Percentiles rank a stretch among this genome's conserved stretches.
phyloP scores from a whole-genome alignment of 2,329 filamentous ascomycete genomes.

The Mycocentrospora acerina region DNA sequence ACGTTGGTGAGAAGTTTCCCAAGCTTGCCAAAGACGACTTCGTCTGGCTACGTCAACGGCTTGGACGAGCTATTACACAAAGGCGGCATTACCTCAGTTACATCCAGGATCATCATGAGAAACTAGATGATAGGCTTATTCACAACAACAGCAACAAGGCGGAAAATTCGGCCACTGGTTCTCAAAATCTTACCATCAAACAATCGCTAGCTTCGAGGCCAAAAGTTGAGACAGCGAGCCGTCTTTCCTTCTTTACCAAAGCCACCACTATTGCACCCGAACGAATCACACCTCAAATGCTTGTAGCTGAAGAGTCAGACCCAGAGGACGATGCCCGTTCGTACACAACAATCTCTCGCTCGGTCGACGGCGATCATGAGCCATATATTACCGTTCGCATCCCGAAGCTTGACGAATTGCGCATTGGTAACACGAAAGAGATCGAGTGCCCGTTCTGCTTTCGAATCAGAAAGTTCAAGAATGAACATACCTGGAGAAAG shows the following conservation, averaged over 20 bases:
- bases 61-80: conserved; percentile 22
- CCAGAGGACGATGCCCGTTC: conserved; percentile 11
- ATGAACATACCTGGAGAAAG: conserved; percentile 9
- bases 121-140: conserved; percentile 5
- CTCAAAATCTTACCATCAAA: background rate
- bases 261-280: conserved; percentile 11
- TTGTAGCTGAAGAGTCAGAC: conserved; percentile 8
- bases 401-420: conserved; percentile 13
- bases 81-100: conserved; percentile 20
- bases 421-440: conserved; percentile 5
- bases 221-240: conserved; percentile 5
- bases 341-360: conserved; percentile 15
- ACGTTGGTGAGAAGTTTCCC: conserved; percentile 18
- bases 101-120: conserved; percentile 16
- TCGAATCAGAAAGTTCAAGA: conserved; percentile 12
- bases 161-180: background rate
- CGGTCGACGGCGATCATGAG: conserved; percentile 9
- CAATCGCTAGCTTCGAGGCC: too few relatives aligned
- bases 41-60: conserved; percentile 13
- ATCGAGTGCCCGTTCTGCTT: conserved; percentile 22
- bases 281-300: conserved; percentile 7
- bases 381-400: conserved; percentile 4
- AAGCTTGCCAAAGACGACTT: conserved; percentile 12
- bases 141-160: background rate
- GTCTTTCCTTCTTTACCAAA: conserved; percentile 16